These are phyloP conservation scores for Peronosclerospora sorghi DNA, from an alignment of 352 stramenopile species.

Conservation along the genomic window DNA sequence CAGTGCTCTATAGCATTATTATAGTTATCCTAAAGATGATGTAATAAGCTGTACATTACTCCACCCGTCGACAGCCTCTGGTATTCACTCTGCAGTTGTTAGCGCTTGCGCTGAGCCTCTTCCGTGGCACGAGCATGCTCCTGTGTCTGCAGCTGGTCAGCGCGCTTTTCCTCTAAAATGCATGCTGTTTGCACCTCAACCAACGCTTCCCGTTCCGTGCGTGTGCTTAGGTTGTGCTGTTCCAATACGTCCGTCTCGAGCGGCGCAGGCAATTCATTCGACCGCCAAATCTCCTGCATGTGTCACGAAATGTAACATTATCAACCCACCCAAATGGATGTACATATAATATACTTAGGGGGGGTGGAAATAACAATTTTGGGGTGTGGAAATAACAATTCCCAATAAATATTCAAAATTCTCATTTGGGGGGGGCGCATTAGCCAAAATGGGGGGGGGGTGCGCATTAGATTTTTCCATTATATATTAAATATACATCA, in stretches of 20 bases:
- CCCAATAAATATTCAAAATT: too few species aligned
- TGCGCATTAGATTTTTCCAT: too few species aligned
- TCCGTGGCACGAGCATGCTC: conserved; percentile 27
- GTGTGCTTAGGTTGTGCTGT: conserved; percentile 33
- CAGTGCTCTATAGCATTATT: background rate
- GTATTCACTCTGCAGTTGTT: conserved; percentile 34
- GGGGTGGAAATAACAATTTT: too few species aligned
- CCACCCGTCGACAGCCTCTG: conserved; percentile 25
- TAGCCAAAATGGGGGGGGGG: too few species aligned
- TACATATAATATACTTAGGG: too few species aligned
- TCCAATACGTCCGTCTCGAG: conserved; percentile 34
- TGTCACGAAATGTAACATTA: too few species aligned
- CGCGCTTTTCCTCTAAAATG: conserved; percentile 31
- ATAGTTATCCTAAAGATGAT: background rate
- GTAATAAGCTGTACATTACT: background rate
- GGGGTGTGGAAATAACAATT: too few species aligned
- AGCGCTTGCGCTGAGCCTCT: conserved; percentile 30
- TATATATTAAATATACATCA: too few species aligned
- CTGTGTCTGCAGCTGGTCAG: conserved; percentile 29
- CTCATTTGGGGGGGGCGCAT: too few species aligned
- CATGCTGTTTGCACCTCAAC: conserved; percentile 30
- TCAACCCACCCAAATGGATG: too few species aligned
- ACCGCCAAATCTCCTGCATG: too few species aligned
- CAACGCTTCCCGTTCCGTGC: conserved; percentile 33
- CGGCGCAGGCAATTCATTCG: conserved; percentile 8